These are phyloP conservation scores for Mycena kentingensis DNA, from an alignment of 768 basidiomycete species.

Conservation along the genomic window DNA sequence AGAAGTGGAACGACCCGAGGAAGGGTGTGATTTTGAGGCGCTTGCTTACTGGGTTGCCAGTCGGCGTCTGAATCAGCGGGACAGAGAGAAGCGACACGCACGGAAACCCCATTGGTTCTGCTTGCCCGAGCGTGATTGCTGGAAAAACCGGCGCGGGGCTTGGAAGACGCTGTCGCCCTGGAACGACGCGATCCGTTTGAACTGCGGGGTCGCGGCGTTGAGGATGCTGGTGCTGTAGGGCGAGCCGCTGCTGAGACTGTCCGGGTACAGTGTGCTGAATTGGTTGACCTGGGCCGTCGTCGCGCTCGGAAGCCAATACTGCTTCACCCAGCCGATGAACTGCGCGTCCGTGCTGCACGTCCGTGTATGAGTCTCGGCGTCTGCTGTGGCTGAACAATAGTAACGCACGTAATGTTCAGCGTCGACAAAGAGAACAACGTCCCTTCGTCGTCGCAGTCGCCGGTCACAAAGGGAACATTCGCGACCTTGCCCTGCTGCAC, in stretches of 20 bases:
- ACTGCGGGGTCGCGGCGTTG: slow-evolving; percentile 20
- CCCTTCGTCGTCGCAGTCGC: slow-evolving; percentile 63
- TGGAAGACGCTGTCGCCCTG: slow-evolving; percentile 53
- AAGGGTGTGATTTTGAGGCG: slow-evolving; percentile 32
- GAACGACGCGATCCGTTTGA: slow-evolving; percentile 25
- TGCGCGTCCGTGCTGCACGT: slow-evolving; percentile 19
- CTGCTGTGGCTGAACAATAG: not conserved
- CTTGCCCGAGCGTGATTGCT: slow-evolving; percentile 40
- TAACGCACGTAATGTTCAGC: slow-evolving; percentile 38
- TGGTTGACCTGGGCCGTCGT: not conserved
- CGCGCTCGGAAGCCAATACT: slow-evolving; percentile 7
- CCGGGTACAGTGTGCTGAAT: slow-evolving; percentile 13
- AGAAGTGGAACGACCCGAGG: slow-evolving; percentile 40
- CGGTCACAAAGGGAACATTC: slow-evolving; percentile 51
- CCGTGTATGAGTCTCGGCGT: not conserved
- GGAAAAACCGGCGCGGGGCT: slow-evolving; percentile 51
- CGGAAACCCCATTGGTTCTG: slow-evolving; percentile 43
- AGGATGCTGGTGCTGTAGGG: slow-evolving; percentile 20
- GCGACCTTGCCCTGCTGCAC: slow-evolving; percentile 47
- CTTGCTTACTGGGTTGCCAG: slow-evolving; percentile 32
- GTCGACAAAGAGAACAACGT: slow-evolving; percentile 51
- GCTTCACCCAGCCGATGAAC: slow-evolving; percentile 13
- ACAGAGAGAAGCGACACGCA: slow-evolving; percentile 18
- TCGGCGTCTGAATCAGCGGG: not conserved
- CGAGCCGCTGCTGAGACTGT: slow-evolving; percentile 14